Evolutionary conservation across 345 rosid species (phyloP).

Genomic region (Citrus medica): DNA sequence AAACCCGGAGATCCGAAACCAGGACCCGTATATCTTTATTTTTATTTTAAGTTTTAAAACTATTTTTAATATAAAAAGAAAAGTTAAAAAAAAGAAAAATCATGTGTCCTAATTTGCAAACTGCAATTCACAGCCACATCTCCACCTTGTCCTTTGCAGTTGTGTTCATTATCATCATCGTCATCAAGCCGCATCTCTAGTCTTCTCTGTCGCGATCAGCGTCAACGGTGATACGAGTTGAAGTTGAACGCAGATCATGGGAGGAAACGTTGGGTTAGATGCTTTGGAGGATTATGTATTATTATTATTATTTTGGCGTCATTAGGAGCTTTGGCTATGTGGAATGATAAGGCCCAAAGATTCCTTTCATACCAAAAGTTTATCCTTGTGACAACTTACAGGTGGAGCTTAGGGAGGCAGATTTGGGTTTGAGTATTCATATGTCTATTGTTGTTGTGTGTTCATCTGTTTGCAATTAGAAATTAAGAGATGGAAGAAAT

Average conservation of each 20-base stretch:
- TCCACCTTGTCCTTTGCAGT: too few relatives aligned
- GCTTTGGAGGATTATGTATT: conserved; percentile 72
- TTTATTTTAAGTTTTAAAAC: too few relatives aligned
- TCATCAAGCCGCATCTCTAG: too few relatives aligned
- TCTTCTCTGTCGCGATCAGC: too few relatives aligned
- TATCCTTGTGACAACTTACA: conserved; percentile 90
- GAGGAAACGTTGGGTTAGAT: conserved; percentile 88
- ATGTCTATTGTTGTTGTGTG: not conserved
- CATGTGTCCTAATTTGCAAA: too few relatives aligned
- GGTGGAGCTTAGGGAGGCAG: conserved; percentile 75
- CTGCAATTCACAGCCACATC: too few relatives aligned
- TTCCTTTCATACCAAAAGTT: conserved; percentile 77
- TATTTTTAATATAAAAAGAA: too few relatives aligned
- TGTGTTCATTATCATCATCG: too few relatives aligned
- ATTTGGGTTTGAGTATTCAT: conserved; percentile 1
- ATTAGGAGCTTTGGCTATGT: conserved; percentile 63
- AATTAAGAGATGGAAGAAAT: conserved; percentile 15
- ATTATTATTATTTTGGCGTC: conserved; percentile 52
- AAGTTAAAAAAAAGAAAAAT: too few relatives aligned
- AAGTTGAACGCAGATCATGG: conserved; percentile 53
- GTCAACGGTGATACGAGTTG: too few relatives aligned
- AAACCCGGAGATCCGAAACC: too few relatives aligned
- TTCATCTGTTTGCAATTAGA: conserved; percentile 6
- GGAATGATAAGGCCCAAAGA: conserved; percentile 87
- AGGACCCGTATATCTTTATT: too few relatives aligned